phyloP scores from a whole-genome alignment of 805 yeast genomes.

The Sugiyamaella americana region DNA sequence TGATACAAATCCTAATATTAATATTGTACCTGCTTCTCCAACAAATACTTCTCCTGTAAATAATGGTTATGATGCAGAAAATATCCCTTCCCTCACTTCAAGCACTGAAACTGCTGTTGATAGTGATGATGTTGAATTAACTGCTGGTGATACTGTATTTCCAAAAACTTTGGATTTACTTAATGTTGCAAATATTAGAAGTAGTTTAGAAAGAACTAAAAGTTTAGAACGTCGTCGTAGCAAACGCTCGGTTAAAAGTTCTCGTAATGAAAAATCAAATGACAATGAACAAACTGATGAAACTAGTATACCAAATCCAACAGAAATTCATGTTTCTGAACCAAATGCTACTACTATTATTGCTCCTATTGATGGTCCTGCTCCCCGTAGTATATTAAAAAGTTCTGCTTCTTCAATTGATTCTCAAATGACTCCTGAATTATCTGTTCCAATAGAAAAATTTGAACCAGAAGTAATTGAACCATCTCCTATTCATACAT shows the following conservation, averaged over 20 bases:
- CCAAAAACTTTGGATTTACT: constrained; percentile 29
- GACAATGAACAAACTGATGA: constrained; percentile 14
- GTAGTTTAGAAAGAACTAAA: constrained; percentile 31
- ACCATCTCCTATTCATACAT: background rate
- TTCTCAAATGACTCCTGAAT: background rate
- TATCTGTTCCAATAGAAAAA: background rate
- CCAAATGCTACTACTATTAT: constrained; percentile 1
- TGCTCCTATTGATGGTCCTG: constrained; percentile 3
- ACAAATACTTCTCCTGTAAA: background rate
- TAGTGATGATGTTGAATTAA: constrained; percentile 9
- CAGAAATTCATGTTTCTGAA: constrained; percentile 24
- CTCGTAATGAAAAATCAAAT: background rate
- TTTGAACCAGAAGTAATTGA: background rate
- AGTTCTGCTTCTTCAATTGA: constrained; percentile 5
- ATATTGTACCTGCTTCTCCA: background rate
- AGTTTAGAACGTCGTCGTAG: constrained; percentile 32
- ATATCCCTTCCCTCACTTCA: constrained; percentile 17
- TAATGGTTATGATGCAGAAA: constrained; percentile 6
- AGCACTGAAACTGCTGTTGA: constrained; percentile 11
- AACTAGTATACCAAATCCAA: constrained; percentile 28
- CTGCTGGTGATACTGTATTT: constrained; percentile 30
- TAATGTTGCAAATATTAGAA: constrained; percentile 30
- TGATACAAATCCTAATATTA: background rate
- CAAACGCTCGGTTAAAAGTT: constrained; percentile 13
- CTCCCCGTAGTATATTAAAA: constrained; percentile 19